Evolutionary conservation across 2,329 filamentous ascomycete genomes (phyloP).

Genomic region (Penicillium sp.): DNA sequence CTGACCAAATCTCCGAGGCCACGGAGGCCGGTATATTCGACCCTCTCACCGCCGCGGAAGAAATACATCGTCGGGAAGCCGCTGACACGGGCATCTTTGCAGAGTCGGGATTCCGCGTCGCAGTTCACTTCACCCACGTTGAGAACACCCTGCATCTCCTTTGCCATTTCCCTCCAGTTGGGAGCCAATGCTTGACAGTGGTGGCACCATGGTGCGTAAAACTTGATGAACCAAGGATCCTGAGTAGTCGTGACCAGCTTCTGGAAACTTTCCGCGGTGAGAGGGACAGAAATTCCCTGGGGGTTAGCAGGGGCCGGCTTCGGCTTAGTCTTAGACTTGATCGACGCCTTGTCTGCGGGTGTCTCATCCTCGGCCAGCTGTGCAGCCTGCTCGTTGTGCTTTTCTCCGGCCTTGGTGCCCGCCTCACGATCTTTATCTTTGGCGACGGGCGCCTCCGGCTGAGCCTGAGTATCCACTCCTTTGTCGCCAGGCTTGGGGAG

Average conservation of each 20-base stretch:
- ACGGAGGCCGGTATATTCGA: slow-evolving; percentile 85
- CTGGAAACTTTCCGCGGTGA: slow-evolving; percentile 80
- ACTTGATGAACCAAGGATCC: slow-evolving; percentile 97
- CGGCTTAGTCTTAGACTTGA: too few relatives aligned
- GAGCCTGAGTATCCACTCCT: slow-evolving; percentile 42
- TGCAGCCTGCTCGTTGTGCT: too few relatives aligned
- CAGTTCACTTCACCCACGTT: slow-evolving; percentile 97
- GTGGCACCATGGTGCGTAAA: slow-evolving; percentile 93
- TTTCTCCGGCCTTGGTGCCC: too few relatives aligned
- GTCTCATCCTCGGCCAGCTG: too few relatives aligned
- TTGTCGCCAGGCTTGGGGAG: slow-evolving; percentile 63
- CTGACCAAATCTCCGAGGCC: slow-evolving; percentile 81
- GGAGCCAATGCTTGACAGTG: slow-evolving; percentile 91
- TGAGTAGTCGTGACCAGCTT: slow-evolving; percentile 73
- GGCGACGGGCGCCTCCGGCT: too few relatives aligned
- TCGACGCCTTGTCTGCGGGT: too few relatives aligned
- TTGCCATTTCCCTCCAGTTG: slow-evolving; percentile 79
- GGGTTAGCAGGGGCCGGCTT: slow-evolving; percentile 71
- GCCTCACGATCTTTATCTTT: too few relatives aligned
- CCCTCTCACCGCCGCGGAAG: slow-evolving; percentile 81
- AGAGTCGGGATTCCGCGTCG: slow-evolving; percentile 73
- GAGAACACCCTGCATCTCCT: slow-evolving; percentile 79
- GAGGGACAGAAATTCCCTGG: slow-evolving; percentile 61
- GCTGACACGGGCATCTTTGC: slow-evolving; percentile 73
- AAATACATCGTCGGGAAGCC: slow-evolving; percentile 85